Conservation (phyloP, 305 asterid genomes). For the Withania somnifera region DNA sequence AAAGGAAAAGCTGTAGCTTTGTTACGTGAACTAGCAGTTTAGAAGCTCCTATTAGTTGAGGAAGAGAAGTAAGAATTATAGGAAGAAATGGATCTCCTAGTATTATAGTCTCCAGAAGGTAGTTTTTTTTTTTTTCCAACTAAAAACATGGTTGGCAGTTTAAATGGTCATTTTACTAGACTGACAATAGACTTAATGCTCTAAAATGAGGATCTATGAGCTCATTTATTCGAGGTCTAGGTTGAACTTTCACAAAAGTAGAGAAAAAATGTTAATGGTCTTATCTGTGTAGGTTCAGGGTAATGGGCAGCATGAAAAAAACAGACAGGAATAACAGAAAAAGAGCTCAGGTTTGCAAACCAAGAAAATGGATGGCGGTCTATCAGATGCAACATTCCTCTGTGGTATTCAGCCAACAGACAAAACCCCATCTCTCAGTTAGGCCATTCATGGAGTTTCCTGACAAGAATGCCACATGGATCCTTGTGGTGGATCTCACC, state of each 20-base stretch:
- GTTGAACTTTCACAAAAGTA: neutral
- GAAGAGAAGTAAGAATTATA: neutral
- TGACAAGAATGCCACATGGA: neutral
- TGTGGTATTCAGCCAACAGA: neutral
- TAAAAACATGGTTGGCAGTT: neutral
- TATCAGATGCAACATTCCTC: neutral
- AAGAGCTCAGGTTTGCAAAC: neutral
- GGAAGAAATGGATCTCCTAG: neutral
- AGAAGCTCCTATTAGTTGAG: neutral
- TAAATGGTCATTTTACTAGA: neutral
- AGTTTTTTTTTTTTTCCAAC: too few species aligned
- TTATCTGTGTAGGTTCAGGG: conserved; percentile 5
- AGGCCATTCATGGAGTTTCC: neutral
- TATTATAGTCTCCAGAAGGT: neutral
- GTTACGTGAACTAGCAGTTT: neutral
- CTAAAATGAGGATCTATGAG: neutral
- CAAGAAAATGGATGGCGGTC: neutral
- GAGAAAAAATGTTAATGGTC: neutral
- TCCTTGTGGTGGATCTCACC: neutral
- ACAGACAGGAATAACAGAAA: neutral
- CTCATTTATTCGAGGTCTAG: neutral
- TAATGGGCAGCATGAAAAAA: neutral
- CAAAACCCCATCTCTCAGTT: neutral
- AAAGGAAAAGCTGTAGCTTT: neutral
- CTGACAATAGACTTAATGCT: neutral